Conservation (phyloP, 2,329 filamentous ascomycete genomes). For the Xylaria polymorpha region DNA sequence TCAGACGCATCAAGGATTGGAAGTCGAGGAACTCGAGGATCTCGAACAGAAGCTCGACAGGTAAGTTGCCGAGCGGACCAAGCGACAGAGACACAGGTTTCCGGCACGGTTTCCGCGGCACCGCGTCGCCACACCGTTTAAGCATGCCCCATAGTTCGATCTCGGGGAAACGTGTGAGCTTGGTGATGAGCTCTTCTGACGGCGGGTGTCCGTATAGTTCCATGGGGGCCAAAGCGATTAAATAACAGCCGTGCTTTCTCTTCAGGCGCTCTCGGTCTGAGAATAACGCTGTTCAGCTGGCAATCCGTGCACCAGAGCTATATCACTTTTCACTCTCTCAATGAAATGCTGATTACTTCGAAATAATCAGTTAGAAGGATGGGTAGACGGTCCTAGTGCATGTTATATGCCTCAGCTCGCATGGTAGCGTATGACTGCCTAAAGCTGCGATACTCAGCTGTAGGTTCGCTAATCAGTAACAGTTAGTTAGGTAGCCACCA, state of each 20-base stretch:
- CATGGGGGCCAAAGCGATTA: background rate
- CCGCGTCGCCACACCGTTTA: background rate
- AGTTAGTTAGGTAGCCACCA: constrained; percentile 1
- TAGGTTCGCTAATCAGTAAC: background rate
- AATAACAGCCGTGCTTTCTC: background rate
- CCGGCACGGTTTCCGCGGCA: constrained; percentile 9
- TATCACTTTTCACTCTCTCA: background rate
- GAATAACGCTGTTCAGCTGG: background rate
- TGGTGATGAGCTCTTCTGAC: background rate
- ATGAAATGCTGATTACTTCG: background rate
- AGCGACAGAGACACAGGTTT: constrained; percentile 39
- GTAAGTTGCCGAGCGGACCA: constrained; percentile 46
- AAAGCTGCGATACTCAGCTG: background rate
- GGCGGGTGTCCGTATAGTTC: background rate
- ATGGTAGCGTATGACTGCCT: background rate
- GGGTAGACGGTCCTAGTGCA: background rate
- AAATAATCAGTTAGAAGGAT: background rate
- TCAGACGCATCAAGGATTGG: constrained; percentile 41
- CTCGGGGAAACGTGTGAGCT: constrained; percentile 15
- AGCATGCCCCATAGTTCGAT: constrained; percentile 17
- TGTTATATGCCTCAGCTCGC: background rate
- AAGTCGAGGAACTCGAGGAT: constrained; percentile 44
- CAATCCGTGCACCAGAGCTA: background rate
- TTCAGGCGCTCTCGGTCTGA: background rate
- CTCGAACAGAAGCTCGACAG: constrained; percentile 44